Base-by-base conservation (phyloP, 768 basidiomycete species). In the Rubroboletus satanas region DNA sequence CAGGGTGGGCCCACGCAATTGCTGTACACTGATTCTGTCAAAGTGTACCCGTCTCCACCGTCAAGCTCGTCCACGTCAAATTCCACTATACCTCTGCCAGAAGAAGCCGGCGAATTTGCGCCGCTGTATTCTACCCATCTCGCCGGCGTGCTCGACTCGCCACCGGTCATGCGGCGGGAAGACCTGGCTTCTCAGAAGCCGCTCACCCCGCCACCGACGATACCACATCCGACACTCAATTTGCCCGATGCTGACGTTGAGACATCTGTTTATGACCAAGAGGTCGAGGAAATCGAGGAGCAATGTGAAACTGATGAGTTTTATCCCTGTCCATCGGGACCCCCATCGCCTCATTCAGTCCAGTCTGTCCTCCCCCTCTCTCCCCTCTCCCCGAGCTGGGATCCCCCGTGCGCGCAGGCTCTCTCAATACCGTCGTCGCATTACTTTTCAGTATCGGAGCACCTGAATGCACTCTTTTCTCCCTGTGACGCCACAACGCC, bases 131-230 rank as follows among this genome's bases (percentile, higher is more conserved):
- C 57, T 28, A 65, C 66, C 2, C 69, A 67, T 49, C 54, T 72
- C 6, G 58, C 51, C 4, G 71, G 74, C 15, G 52, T 73, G 23
- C 66, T 74, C 49, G 71, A 74, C 62, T 74, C 73, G 1, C 69
- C 75, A 3, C 54, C 64, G 1, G 64, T 69, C 48, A 66, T 73
- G 63, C 67, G 66, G 31, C 67, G 70, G 54, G 60, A 60, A 61
- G 66, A 67, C 39, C 49, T 68, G 45, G 57, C 60, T 21, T 66
- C 54, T 29, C 67, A 70, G 32, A 67, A 56, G 58, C 77, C 71
- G 3, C 66, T 73, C 54, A 75, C 77, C 18, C 78, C 77, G 49
- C 77, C 77, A 17, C 72, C 75, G 35, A 78, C 76, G 18, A 65
- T 76, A 51, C 74, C 75, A 21, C 73, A 69, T 29, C 55, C 63